Base-by-base conservation (phyloP, 768 basidiomycete species). In the Candolleomyces aberdarensis region DNA sequence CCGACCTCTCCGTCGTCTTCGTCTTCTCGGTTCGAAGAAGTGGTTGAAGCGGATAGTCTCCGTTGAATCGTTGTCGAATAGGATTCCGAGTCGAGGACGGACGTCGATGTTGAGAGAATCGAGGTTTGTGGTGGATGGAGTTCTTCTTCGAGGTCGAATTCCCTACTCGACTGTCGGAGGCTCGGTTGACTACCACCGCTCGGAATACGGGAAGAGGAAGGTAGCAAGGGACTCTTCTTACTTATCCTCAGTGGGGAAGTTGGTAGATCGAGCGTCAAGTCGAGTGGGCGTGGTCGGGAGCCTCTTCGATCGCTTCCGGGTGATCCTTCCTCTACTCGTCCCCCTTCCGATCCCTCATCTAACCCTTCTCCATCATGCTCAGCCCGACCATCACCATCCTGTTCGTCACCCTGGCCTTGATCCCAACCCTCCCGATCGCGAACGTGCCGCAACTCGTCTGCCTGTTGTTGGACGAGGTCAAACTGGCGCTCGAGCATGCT, bases 1-100 rank as follows among this genome's bases (percentile, higher is more conserved):
- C 86, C 90, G 0, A 82, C 58, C 54, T 85, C 83, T 3, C 84
- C 87, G 60, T 88, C 87, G 1, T 3, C 74, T 64, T 29, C 76
- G 80, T 13, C 73, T 64, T 26, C 77, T 7, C 57, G 56, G 36
- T 65, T 66, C 29, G 61, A 67, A 0, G 64, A 68, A 14, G 65
- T 54, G 11, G 66, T 66, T 31, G 58, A 62, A 43, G 66, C 69
- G 62, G 64, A 69, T 2, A 76, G 54, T 53, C 14, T 72, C 49
- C 55, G 73, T 63, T 14, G 78, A 58, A 32, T 51, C 5, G 19
- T 29, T 1, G 19, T 5, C 11, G 49, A 8, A 8, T n/a, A 20
- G 6, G n/a, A 14, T 19, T n/a, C 49, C 17, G 49, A 51, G 26
- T 51, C 49, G 19, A 51, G 20, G n/a, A 29, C 5, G 14, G 49